Percentiles rank a stretch among this genome's conserved stretches.
phyloP scores from a whole-genome alignment of 83 land plant species.

The Thuja plicata region DNA sequence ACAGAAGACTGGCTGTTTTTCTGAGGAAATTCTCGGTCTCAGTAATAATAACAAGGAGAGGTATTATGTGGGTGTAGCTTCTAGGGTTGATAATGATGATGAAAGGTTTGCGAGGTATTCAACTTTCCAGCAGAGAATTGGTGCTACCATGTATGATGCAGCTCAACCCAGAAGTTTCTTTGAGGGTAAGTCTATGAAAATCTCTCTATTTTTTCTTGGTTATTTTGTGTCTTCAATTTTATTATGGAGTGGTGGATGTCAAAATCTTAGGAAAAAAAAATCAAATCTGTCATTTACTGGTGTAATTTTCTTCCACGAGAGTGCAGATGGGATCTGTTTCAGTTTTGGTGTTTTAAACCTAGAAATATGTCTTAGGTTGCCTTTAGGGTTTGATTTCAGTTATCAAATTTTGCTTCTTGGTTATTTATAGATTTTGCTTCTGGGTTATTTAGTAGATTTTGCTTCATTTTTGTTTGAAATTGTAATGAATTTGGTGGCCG shows the following conservation, averaged over 20 bases:
- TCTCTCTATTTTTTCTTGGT: too few species aligned
- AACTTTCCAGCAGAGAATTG: neutral
- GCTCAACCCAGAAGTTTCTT: constrained; percentile 5
- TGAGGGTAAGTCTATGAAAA: neutral
- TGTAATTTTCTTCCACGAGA: neutral
- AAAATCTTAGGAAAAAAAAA: too few species aligned
- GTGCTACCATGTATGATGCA: neutral
- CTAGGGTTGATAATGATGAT: constrained; percentile 9
- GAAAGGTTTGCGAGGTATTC: neutral
- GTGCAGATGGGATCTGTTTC: neutral
- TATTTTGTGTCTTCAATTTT: neutral
- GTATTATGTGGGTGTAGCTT: neutral
- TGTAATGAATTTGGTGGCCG: neutral
- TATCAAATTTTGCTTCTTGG: neutral
- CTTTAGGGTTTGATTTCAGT: neutral
- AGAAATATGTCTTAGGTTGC: neutral
- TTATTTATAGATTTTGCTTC: neutral
- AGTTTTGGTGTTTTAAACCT: neutral
- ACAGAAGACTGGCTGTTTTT: neutral
- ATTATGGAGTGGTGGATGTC: neutral
- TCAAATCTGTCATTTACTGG: neutral
- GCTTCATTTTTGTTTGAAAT: neutral
- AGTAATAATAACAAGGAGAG: neutral
- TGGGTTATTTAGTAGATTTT: neutral
- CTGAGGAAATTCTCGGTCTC: neutral